Percentiles rank a stretch among this genome's conserved stretches.
Evolutionary conservation across 2,329 filamentous ascomycete species (phyloP).

Genomic region (Diaporthe ampelina): DNA sequence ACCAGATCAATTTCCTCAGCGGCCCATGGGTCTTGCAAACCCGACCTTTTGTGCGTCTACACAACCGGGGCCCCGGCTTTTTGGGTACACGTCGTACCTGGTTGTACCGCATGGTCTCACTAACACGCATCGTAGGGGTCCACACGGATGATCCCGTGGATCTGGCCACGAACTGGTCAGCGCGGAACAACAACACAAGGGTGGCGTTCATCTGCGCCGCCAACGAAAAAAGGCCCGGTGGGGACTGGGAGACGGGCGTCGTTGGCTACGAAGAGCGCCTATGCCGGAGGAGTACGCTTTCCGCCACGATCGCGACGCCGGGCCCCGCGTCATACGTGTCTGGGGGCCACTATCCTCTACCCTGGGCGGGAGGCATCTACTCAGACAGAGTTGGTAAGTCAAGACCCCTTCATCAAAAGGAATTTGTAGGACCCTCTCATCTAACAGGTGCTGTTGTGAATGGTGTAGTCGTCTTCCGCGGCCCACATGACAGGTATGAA

Average conservation of each 20-base stretch:
- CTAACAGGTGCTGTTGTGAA: not conserved
- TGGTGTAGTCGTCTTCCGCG: conserved; percentile 76
- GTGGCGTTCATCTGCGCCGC: conserved; percentile 80
- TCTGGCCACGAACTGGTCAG: conserved; percentile 70
- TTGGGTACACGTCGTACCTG: conserved; percentile 27
- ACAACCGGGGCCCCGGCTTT: not conserved
- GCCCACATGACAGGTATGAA: conserved; percentile 76
- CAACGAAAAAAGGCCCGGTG: conserved; percentile 81
- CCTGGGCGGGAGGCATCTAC: conserved; percentile 77
- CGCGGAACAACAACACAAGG: conserved; percentile 53
- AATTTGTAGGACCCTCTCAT: not conserved
- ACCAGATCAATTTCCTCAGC: conserved; percentile 56
- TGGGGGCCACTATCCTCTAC: conserved; percentile 77
- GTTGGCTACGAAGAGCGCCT: conserved; percentile 80
- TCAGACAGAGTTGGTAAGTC: conserved; percentile 75
- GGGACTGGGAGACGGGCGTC: conserved; percentile 80
- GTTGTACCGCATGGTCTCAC: conserved; percentile 42
- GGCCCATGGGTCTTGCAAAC: conserved; percentile 55
- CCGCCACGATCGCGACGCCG: conserved; percentile 75
- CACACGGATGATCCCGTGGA: conserved; percentile 71
- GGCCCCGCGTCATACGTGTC: conserved; percentile 60
- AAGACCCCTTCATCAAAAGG: not conserved
- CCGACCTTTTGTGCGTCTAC: conserved; percentile 59
- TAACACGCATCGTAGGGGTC: conserved; percentile 55
- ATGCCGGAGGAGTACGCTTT: conserved; percentile 80